phyloP scores from a whole-genome alignment of 2,329 filamentous ascomycete genomes.

The Sporothrix mexicana region DNA sequence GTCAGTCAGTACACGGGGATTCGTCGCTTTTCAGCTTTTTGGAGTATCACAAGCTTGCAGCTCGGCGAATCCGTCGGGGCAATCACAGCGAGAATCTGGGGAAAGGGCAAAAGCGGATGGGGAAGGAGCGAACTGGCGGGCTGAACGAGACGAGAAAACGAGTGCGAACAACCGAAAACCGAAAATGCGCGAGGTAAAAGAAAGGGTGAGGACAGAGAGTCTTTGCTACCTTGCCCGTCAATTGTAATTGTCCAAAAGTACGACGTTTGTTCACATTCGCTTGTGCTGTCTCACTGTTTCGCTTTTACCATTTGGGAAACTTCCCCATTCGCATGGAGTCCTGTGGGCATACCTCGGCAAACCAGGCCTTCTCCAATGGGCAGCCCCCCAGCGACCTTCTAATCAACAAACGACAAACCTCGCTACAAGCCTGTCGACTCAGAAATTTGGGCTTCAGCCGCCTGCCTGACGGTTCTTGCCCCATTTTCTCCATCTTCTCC shows the following conservation, averaged over 20 bases:
- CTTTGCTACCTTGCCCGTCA: background rate
- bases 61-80: conserved; percentile 13
- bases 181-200: too few relatives aligned
- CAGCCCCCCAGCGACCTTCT: background rate
- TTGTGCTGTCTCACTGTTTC: background rate
- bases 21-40: background rate
- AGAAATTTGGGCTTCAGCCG: conserved; percentile 19
- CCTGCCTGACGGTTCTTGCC: conserved; percentile 29
- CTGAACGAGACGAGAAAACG: background rate
- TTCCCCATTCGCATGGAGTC: background rate
- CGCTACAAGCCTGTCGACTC: too few relatives aligned
- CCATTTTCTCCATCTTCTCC: conserved; percentile 24
- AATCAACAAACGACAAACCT: background rate
- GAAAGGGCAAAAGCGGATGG: background rate
- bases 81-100: background rate
- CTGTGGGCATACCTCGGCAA: conserved; percentile 3
- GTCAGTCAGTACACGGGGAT: background rate
- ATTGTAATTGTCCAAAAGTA: background rate
- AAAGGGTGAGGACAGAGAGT: too few relatives aligned
- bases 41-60: conserved; percentile 12
- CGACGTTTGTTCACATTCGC: background rate
- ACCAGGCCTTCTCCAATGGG: too few relatives aligned
- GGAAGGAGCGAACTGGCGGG: background rate
- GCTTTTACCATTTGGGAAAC: background rate
- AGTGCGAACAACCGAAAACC: too few relatives aligned